These are phyloP conservation scores for Oenanthe javanica DNA, from an alignment of 140 eudicot genomes.

Conservation along the genomic window DNA sequence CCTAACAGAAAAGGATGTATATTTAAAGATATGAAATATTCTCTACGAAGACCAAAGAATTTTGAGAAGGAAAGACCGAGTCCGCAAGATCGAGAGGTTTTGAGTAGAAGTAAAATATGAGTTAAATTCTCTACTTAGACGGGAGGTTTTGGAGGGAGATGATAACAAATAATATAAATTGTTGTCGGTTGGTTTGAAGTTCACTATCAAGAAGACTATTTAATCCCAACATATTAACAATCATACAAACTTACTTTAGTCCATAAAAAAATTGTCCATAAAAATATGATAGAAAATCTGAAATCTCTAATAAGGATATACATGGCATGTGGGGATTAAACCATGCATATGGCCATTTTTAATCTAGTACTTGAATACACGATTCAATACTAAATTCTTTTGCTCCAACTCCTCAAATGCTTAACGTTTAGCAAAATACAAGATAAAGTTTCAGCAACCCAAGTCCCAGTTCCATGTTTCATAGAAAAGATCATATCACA, in stretches of 20 bases:
- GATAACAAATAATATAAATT: no score
- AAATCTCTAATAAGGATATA: background rate
- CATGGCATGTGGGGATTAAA: background rate
- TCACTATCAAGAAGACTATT: background rate
- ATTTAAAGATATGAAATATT: no score
- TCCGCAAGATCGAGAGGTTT: no score
- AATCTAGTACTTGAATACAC: background rate
- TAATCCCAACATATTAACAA: background rate
- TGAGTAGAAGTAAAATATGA: no score
- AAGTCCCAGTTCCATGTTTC: background rate
- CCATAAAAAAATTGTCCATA: background rate
- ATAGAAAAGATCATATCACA: background rate
- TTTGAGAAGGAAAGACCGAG: no score
- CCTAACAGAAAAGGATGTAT: no score
- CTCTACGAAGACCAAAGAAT: no score
- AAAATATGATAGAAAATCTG: background rate
- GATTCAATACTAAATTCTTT: background rate
- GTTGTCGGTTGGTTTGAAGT: background rate
- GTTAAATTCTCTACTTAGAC: no score
- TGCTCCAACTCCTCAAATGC: background rate
- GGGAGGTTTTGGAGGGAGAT: no score
- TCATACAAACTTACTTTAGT: background rate
- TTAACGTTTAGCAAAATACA: background rate
- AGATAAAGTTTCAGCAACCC: background rate
- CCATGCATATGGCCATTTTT: background rate